These are phyloP conservation scores for Ammopiptanthus mongolicus DNA, from an alignment of 306 rosid species.

Conservation along the genomic window DNA sequence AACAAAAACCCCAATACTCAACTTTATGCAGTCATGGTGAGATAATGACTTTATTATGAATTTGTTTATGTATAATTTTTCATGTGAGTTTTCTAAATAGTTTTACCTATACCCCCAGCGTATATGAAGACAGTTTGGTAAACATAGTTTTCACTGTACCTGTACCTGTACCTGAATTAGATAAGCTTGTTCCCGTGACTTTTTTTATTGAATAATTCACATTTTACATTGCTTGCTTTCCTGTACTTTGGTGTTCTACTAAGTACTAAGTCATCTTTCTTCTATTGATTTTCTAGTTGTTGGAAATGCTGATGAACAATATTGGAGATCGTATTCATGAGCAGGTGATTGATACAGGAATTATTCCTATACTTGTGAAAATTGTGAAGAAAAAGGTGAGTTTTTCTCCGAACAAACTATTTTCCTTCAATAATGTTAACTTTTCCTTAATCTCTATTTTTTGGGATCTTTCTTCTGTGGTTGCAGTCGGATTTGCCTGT, in stretches of 20 bases:
- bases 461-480: not conserved
- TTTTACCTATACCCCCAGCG: not conserved
- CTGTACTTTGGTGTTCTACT: not conserved
- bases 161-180: not conserved
- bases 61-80: not conserved
- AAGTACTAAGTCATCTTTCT: not conserved
- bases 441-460: not conserved
- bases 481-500: slow-evolving; percentile 64
- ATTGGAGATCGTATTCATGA: slow-evolving; percentile 59
- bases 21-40: slow-evolving; percentile 60
- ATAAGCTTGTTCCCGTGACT: not conserved
- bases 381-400: slow-evolving; percentile 74
- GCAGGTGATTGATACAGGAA: slow-evolving; percentile 62
- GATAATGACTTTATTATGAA: slow-evolving; percentile 4
- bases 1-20: slow-evolving; percentile 52
- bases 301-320: slow-evolving; percentile 79
- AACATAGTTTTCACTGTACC: not conserved
- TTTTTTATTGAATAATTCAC: not conserved
- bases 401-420: not conserved
- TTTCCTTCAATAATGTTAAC: not conserved
- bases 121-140: not conserved
- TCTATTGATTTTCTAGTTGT: slow-evolving; percentile 40
- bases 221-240: not conserved
- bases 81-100: not conserved
- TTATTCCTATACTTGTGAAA: slow-evolving; percentile 61